phyloP scores from a whole-genome alignment of 1,284 basidiomycete genomes.

The Malassezia cuniculi region DNA sequence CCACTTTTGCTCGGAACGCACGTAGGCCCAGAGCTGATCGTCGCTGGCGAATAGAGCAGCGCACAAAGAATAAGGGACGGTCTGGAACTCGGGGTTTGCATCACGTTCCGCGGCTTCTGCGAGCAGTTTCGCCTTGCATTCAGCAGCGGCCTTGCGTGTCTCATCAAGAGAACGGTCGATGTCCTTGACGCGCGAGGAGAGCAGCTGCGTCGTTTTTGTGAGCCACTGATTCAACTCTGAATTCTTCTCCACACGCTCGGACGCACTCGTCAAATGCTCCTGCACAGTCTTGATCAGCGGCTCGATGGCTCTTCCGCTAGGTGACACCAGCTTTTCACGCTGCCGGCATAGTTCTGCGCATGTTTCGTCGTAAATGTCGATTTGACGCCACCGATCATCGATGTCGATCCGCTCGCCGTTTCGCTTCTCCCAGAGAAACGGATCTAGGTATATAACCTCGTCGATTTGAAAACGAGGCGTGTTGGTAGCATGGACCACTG shows the following conservation, averaged over 20 bases:
- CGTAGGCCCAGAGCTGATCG: conserved; percentile 2
- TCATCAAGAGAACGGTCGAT: too few relatives aligned
- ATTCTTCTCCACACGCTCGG: too few relatives aligned
- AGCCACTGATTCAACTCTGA: too few relatives aligned
- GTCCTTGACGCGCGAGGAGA: too few relatives aligned
- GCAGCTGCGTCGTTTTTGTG: too few relatives aligned
- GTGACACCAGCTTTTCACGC: background rate
- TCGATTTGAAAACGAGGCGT: conserved; percentile 6
- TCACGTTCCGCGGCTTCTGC: too few relatives aligned
- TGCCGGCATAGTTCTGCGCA: background rate
- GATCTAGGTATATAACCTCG: conserved; percentile 1
- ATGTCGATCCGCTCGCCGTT: conserved; percentile 4
- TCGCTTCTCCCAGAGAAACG: conserved; percentile 8
- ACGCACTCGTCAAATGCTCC: background rate
- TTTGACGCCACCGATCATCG: conserved; percentile 1
- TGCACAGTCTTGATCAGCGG: background rate
- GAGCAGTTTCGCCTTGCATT: too few relatives aligned
- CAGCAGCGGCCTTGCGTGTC: too few relatives aligned
- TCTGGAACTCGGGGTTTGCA: background rate
- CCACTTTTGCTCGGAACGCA: conserved; percentile 3
- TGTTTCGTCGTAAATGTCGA: background rate
- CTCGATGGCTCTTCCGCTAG: background rate
- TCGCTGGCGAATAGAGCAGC: background rate
- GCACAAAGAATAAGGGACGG: conserved; percentile 3
- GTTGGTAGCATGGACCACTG: background rate